Percentiles rank a stretch among this genome's conserved stretches.
Evolutionary conservation across 1,139 yeast genomes (phyloP).

Genomic region (Candida sanyaensis): DNA sequence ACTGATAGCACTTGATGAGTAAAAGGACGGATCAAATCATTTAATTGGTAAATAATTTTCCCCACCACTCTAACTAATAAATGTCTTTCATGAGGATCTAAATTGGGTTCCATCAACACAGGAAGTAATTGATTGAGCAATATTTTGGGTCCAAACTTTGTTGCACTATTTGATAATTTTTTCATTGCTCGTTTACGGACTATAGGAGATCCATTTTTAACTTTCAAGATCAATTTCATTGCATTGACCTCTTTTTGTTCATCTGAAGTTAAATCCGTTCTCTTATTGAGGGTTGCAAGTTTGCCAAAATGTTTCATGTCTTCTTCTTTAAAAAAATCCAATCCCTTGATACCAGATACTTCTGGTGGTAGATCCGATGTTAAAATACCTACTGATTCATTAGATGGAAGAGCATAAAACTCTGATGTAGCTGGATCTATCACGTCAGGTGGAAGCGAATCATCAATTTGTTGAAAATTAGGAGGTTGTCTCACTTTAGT

Average conservation of each 20-base stretch:
- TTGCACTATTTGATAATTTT: slow-evolving; percentile 64
- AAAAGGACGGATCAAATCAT: slow-evolving; percentile 67
- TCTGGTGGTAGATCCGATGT: slow-evolving; percentile 42
- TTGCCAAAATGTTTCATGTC: slow-evolving; percentile 75
- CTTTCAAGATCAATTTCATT: slow-evolving; percentile 61
- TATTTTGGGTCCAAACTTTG: slow-evolving; percentile 66
- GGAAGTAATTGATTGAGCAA: slow-evolving; percentile 75
- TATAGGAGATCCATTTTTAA: slow-evolving; percentile 76
- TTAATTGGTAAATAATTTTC: slow-evolving; percentile 65
- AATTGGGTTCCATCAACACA: slow-evolving; percentile 64
- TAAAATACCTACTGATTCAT: slow-evolving; percentile 8
- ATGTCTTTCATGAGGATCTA: slow-evolving; percentile 86
- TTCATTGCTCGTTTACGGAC: slow-evolving; percentile 73
- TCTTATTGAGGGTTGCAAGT: slow-evolving; percentile 41
- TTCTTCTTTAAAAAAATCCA: slow-evolving; percentile 68
- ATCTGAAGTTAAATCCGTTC: slow-evolving; percentile 39
- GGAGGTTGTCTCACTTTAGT: slow-evolving; percentile 49
- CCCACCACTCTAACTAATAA: slow-evolving; percentile 75
- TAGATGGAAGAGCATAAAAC: slow-evolving; percentile 28
- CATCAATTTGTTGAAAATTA: slow-evolving; percentile 39
- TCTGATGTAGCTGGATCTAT: slow-evolving; percentile 23
- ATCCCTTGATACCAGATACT: slow-evolving; percentile 57
- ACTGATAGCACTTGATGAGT: slow-evolving; percentile 74
- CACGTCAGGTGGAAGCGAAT: slow-evolving; percentile 31
- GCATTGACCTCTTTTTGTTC: slow-evolving; percentile 64